phyloP scores from a whole-genome alignment of 192 early-diverging fungal species.

The Backusella macrospora region DNA sequence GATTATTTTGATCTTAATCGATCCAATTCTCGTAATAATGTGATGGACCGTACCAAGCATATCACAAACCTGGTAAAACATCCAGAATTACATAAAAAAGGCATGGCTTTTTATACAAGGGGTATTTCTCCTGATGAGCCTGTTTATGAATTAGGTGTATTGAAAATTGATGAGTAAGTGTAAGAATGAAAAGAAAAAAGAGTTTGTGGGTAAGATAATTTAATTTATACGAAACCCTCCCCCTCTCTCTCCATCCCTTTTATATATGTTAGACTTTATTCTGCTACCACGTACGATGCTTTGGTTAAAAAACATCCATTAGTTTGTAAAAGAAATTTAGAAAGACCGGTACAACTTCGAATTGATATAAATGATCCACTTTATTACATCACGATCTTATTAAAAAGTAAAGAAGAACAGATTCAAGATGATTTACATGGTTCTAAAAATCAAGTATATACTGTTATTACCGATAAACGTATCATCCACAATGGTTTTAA shows the following conservation, averaged over 20 bases:
- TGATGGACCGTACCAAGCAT: not conserved
- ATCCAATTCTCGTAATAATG: too few relatives aligned
- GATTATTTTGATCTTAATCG: not conserved
- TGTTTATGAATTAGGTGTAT: slow-evolving; percentile 6
- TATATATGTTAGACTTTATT: not conserved
- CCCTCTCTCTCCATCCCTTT: not conserved
- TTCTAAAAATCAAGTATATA: not conserved
- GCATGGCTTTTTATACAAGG: not conserved
- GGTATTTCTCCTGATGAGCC: not conserved
- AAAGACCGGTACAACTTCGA: not conserved
- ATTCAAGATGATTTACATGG: slow-evolving; percentile 9
- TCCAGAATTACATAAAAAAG: not conserved
- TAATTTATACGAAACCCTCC: not conserved
- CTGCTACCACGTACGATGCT: not conserved
- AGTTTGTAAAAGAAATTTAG: not conserved
- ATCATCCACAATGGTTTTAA: slow-evolving; percentile 9
- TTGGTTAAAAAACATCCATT: slow-evolving; percentile 1
- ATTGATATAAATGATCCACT: not conserved
- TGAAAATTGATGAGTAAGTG: not conserved
- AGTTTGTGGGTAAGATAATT: not conserved
- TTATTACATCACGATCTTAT: not conserved
- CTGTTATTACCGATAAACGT: not conserved
- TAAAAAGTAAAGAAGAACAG: not conserved
- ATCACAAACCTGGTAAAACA: not conserved
- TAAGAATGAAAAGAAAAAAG: not conserved